Conservation (phyloP, 805 yeast genomes). For the Barnettozyma pratensis region DNA sequence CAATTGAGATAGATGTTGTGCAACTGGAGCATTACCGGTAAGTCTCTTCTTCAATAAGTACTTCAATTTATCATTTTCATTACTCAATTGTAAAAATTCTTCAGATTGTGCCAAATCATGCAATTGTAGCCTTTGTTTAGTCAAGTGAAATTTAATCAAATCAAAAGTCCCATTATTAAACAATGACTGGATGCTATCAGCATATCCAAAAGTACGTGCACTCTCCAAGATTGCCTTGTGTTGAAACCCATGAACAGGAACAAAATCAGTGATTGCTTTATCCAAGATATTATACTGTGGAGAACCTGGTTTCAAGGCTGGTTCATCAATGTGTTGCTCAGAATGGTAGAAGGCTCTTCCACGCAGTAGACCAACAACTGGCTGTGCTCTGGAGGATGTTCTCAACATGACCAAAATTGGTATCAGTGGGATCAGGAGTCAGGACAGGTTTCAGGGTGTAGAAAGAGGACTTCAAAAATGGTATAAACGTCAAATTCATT, state of each 20-base stretch:
- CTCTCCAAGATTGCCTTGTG: conserved; percentile 43
- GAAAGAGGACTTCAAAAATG: no score
- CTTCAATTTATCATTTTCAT: conserved; percentile 39
- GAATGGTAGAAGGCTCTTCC: conserved; percentile 23
- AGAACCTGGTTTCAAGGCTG: conserved; percentile 19
- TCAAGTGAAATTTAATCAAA: conserved; percentile 51
- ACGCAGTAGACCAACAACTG: not conserved
- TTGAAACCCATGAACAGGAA: conserved; percentile 51
- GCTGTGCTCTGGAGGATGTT: not conserved
- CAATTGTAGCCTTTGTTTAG: conserved; percentile 41
- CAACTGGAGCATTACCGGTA: conserved; percentile 36
- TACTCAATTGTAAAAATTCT: conserved; percentile 26
- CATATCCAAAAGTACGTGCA: conserved; percentile 41
- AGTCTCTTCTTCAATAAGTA: conserved; percentile 43
- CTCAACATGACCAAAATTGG: not conserved
- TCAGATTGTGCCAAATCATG: conserved; percentile 28
- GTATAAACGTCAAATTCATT: no score
- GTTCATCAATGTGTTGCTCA: conserved; percentile 22
- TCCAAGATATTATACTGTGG: conserved; percentile 39
- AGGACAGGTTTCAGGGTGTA: no score
- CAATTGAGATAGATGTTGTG: conserved; percentile 28
- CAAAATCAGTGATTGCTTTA: conserved; percentile 30
- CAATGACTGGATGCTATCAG: conserved; percentile 44
- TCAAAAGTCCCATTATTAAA: conserved; percentile 42
- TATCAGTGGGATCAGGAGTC: not conserved